Percentiles rank a stretch among this genome's conserved stretches.
These are phyloP conservation scores for Nitzschia sp. DNA, from an alignment of 108 stramenopile species.

Conservation along the genomic window DNA sequence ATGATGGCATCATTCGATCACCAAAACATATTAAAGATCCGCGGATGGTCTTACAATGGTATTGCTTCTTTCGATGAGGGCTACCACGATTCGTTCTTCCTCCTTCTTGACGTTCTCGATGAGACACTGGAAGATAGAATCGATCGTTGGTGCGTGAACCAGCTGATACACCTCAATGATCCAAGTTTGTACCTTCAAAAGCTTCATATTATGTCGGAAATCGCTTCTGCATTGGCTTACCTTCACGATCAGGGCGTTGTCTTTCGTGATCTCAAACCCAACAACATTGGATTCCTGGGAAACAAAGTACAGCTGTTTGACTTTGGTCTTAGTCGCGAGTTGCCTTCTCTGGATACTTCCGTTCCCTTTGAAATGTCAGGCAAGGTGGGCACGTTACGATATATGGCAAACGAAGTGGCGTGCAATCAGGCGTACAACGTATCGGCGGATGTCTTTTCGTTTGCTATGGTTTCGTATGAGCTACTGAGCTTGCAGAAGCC, in stretches of 20 bases:
- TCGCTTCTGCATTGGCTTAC: slow-evolving; percentile 67
- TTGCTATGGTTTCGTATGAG: slow-evolving; percentile 69
- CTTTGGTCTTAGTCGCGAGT: slow-evolving; percentile 77
- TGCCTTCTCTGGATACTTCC: slow-evolving; percentile 49
- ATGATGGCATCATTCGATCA: slow-evolving; percentile 71
- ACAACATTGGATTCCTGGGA: slow-evolving; percentile 67
- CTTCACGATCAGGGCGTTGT: slow-evolving; percentile 79
- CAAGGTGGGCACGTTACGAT: slow-evolving; percentile 61
- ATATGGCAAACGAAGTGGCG: slow-evolving; percentile 78
- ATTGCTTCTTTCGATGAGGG: slow-evolving; percentile 47
- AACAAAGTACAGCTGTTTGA: slow-evolving; percentile 82
- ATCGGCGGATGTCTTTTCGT: slow-evolving; percentile 68
- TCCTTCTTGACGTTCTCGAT: slow-evolving; percentile 52
- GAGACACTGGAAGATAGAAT: slow-evolving; percentile 62
- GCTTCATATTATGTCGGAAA: slow-evolving; percentile 44
- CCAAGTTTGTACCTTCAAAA: slow-evolving; percentile 36
- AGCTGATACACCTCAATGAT: not conserved
- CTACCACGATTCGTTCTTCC: slow-evolving; percentile 47
- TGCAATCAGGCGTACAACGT: slow-evolving; percentile 60
- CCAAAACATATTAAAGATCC: slow-evolving; percentile 76
- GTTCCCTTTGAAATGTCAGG: slow-evolving; percentile 53
- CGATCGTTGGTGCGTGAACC: slow-evolving; percentile 36
- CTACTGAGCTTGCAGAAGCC: slow-evolving; percentile 61
- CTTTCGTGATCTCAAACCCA: slow-evolving; percentile 79
- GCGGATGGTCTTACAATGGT: slow-evolving; percentile 63